Conservation (phyloP, 176 grass and related monocot genomes). For the Oryza meridionalis region DNA sequence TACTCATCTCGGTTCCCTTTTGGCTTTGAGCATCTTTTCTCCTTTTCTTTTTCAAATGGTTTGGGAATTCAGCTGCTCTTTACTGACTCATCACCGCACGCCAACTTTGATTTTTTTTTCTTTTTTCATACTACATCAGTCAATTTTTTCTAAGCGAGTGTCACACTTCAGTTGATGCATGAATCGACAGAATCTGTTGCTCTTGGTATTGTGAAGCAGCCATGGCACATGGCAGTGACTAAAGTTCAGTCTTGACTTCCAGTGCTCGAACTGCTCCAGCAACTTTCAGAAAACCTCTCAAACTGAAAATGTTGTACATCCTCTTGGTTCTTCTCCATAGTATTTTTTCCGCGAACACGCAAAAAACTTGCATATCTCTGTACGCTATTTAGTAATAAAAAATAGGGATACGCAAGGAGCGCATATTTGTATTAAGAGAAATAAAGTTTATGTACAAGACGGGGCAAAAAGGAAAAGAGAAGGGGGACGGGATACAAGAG, state of each 20-base stretch:
- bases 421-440: too few species aligned
- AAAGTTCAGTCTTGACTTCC: neutral
- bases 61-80: neutral
- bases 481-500: too few species aligned
- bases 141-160: neutral
- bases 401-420: too few species aligned
- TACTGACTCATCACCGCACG: neutral
- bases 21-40: neutral
- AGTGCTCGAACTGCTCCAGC: neutral
- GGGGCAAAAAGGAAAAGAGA: too few species aligned
- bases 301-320: neutral
- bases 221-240: neutral
- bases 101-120: neutral
- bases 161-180: neutral
- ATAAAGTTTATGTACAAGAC: too few species aligned
- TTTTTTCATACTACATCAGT: neutral
- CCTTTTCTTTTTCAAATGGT: neutral
- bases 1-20: neutral
- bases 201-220: neutral
- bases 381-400: too few species aligned
- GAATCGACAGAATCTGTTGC: neutral
- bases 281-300: neutral
- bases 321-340: neutral
- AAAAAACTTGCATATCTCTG: too few species aligned
- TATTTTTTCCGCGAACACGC: neutral